phyloP scores from a whole-genome alignment of 129 eudicot genomes.

The Centrapalus pauciflorus region DNA sequence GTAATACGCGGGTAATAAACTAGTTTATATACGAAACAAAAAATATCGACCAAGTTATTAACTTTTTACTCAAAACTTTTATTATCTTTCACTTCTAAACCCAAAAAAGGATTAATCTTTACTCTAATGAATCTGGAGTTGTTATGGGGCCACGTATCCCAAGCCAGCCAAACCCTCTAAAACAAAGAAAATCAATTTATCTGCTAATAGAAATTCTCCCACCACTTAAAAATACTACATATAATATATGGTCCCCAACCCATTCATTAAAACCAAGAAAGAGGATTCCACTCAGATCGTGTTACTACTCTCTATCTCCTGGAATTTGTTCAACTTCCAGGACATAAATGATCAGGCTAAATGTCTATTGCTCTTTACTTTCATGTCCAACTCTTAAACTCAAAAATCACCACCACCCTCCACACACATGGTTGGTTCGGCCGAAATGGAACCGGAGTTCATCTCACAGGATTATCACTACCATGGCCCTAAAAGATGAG shows the following conservation, averaged over 20 bases:
- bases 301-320: slow-evolving; percentile 16
- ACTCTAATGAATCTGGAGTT: slow-evolving; percentile 4
- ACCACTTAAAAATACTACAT: slow-evolving; percentile 28
- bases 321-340: slow-evolving; percentile 19
- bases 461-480: slow-evolving; percentile 33
- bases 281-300: background rate
- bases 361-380: slow-evolving; percentile 48
- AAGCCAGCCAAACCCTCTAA: slow-evolving; percentile 10
- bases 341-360: slow-evolving; percentile 57
- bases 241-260: slow-evolving; percentile 35
- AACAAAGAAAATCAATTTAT: slow-evolving; percentile 13
- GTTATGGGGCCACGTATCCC: slow-evolving; percentile 26
- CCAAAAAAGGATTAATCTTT: background rate
- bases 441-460: slow-evolving; percentile 14
- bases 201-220: slow-evolving; percentile 20
- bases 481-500: slow-evolving; percentile 70
- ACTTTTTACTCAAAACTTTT: too few relatives aligned
- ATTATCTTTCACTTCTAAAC: too few relatives aligned
- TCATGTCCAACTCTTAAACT: slow-evolving; percentile 41
- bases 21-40: too few relatives aligned
- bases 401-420: slow-evolving; percentile 14
- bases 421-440: slow-evolving; percentile 18
- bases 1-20: too few relatives aligned
- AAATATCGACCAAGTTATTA: too few relatives aligned
- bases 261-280: slow-evolving; percentile 8